Conservation (phyloP, 768 basidiomycete genomes). For the Termitomyces sp. region DNA sequence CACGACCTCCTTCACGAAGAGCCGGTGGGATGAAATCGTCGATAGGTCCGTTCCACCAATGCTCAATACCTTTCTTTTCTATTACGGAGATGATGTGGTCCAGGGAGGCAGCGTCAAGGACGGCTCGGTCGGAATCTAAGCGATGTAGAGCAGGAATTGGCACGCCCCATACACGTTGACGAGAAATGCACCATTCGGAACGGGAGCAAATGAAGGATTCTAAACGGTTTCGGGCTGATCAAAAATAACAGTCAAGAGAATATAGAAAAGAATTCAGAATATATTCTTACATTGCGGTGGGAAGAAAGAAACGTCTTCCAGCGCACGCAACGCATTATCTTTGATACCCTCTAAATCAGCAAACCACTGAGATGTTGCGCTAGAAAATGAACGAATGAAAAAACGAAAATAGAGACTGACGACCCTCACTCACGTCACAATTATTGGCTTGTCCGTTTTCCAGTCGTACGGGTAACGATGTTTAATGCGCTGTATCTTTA, state of each 20-base stretch:
- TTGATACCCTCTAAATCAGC: conserved; percentile 89
- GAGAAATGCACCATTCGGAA: conserved; percentile 98
- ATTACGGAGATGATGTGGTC: conserved; percentile 76
- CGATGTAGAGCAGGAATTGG: conserved; percentile 90
- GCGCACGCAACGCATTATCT: conserved; percentile 61
- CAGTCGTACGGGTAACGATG: conserved; percentile 97
- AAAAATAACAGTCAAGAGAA: background rate
- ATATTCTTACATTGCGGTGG: conserved; percentile 61
- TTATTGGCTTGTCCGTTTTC: conserved; percentile 91
- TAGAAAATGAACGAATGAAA: conserved; percentile 21
- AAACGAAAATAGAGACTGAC: background rate
- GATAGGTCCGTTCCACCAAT: conserved; percentile 91
- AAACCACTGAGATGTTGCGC: conserved; percentile 97
- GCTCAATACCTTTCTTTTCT: conserved; percentile 63
- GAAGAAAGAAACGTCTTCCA: conserved; percentile 69
- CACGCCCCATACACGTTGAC: conserved; percentile 96
- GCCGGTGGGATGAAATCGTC: conserved; percentile 75
- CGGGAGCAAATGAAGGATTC: conserved; percentile 82
- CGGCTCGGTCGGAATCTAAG: conserved; percentile 51
- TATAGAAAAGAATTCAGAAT: background rate
- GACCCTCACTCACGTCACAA: conserved; percentile 65
- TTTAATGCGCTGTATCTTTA: conserved; percentile 66
- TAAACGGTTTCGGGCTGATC: conserved; percentile 79
- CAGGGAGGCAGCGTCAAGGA: conserved; percentile 63
- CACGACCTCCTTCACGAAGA: conserved; percentile 41